Base-by-base conservation (phyloP, 257 asterid species). In the Forsythia suspensa region DNA sequence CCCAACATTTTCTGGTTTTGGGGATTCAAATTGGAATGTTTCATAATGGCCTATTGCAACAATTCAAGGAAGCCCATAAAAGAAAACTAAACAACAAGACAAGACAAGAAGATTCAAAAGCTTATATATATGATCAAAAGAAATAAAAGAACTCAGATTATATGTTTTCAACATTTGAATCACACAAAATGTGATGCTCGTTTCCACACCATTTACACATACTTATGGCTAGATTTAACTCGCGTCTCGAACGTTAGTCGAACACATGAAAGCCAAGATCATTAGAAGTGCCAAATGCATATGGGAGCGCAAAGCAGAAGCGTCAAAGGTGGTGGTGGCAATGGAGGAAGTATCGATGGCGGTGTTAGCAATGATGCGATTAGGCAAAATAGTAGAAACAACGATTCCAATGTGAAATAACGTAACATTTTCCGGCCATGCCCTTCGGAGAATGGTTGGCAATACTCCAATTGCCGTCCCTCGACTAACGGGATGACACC, bases 271-370 rank as follows among this genome's bases (percentile, higher is more conserved):
- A 36, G 85, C 85, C 76, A 82, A 43, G 44, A 77, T 2, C 74
- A 82, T 43, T 29, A 81, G 79, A 36, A 82, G 70, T 55, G 39
- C 69, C 73, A 9, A 65, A 82, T 77, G 74, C 77, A 77, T 20
- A 82, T 68, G 9, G 85, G 85, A 82, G 55, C 10, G n/a, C n/a
- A n/a, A n/a, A 82, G 18, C 40, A 82, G n/a, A 76, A 82, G 16
- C 82, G 77, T 68, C 21, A 72, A 69, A 5, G 85, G 85, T 2
- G 85, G 84, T 8, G 78, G 80, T 0, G 85, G 85, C 79, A 77
- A 48, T 38, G 85, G 85, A 41, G 85, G 85, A n/a, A 82, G 82
- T 51, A 77, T 73, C 68, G 74, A 71, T 2, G 85, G 85, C 61
- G 77, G 72, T 24, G 77, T 71, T 38, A 77, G 76, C 82, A 82